These are phyloP conservation scores for Cucurbita argyrosperma DNA, from an alignment of 306 rosid species.

Conservation along the genomic window DNA sequence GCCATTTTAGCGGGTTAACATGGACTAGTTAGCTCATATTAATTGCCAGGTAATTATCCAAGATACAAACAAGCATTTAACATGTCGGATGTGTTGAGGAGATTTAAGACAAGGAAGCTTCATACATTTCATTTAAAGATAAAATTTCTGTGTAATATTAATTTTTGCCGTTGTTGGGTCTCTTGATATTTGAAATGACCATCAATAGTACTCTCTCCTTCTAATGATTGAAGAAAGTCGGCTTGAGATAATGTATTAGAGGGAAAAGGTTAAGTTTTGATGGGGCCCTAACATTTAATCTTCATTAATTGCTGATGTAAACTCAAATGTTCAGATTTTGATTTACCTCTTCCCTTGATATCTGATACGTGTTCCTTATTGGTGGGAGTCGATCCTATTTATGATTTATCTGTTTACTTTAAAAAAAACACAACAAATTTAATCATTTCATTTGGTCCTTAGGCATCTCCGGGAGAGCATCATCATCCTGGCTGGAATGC, in stretches of 20 bases:
- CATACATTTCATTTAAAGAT: not conserved
- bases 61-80: not conserved
- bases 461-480: conserved; percentile 69
- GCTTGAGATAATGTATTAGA: not conserved
- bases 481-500: conserved; percentile 75
- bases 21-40: not conserved
- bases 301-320: not conserved
- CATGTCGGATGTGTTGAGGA: not conserved
- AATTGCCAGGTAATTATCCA: not conserved
- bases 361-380: not conserved
- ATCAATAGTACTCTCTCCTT: not conserved
- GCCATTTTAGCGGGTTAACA: not conserved
- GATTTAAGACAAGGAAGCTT: not conserved
- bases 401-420: not conserved
- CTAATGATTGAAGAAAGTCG: not conserved
- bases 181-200: not conserved
- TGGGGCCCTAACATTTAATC: not conserved
- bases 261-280: not conserved
- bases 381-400: not conserved
- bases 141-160: not conserved
- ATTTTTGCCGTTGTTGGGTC: not conserved
- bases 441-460: conserved; percentile 16
- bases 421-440: not conserved
- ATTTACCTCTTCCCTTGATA: not conserved
- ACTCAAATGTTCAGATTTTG: not conserved